Evolutionary conservation across 306 rosid species (phyloP).

Genomic region (Vigna unguiculata): DNA sequence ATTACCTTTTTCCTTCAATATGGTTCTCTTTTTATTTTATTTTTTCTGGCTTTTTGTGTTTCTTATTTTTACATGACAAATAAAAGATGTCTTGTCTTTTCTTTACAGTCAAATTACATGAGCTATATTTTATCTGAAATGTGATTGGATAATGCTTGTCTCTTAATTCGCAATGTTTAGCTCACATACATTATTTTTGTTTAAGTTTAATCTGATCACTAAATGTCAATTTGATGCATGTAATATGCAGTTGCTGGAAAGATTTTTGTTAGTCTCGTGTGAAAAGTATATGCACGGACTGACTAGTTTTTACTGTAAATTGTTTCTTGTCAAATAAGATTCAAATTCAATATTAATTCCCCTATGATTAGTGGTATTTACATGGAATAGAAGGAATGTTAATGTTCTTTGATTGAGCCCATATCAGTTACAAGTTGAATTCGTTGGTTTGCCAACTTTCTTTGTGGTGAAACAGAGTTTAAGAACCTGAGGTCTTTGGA

Average conservation of each 20-base stretch:
- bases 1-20: conserved; percentile 7
- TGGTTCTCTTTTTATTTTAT: conserved; percentile 28
- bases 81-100: conserved; percentile 8
- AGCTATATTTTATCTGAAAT: conserved; percentile 36
- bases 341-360: conserved; percentile 8
- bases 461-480: conserved; percentile 62
- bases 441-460: conserved; percentile 6
- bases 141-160: conserved; percentile 1
- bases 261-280: conserved; percentile 29
- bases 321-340: conserved; percentile 19
- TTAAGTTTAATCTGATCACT: background rate
- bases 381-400: conserved; percentile 16
- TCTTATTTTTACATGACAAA: background rate
- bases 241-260: background rate
- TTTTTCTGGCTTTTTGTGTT: conserved; percentile 7
- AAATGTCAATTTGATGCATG: conserved; percentile 17
- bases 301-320: conserved; percentile 9
- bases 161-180: conserved; percentile 21
- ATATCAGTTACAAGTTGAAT: conserved; percentile 2
- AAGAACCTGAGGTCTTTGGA: conserved; percentile 90
- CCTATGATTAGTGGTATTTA: background rate
- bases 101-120: conserved; percentile 28
- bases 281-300: conserved; percentile 26
- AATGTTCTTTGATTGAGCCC: conserved; percentile 25
- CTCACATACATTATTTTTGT: conserved; percentile 7